Evolutionary conservation across 805 yeast genomes (phyloP), one percentile per base, ranked within the genome.

Genomic region (Spathaspora girioi): DNA sequence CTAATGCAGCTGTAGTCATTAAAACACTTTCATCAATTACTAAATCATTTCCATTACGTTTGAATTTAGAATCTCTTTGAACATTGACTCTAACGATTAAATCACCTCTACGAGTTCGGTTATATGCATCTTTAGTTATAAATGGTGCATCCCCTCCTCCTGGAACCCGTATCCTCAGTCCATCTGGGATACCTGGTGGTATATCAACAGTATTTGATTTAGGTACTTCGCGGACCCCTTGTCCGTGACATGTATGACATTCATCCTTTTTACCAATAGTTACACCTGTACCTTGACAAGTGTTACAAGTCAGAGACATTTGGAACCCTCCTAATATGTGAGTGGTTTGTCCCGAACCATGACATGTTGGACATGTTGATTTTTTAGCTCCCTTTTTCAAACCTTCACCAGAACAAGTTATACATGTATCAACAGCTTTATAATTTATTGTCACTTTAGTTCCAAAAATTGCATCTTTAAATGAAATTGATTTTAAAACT

Each of bases 1-100:
- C 99, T 44, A 94, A 75, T 0, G 97, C 91, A 1, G 99, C 99
- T 0, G 99, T 94, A 1, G 99, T 94, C 83, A 90, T 87, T 46
- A 94, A 87, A 48, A 94, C 83, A 43, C 83, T 82, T 45, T 84
- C 82, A 26, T 77, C 75, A 61, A 82, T 80, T 51, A 87, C 66
- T 52, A 94, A 77, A 60, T 89, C 86, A 57, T 81, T 79, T 35
- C 87, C 85, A 32, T 75, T 75, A 47, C 97, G 79, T 27, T 75
- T 71, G 69, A 92, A 94, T 29, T 74, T 69, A 38, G 84, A 78
- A 66, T 94, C 97, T 29, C 84, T 84, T 58, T 79, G 76, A 27
- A 94, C 94, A 56, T 83, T 81, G 40, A 94, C 82, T 59, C 96
- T 79, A 18, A 94, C 83, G 55, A 87, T 83, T 66, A 94, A 78